Base-by-base conservation (phyloP, 2,329 filamentous ascomycete genomes). In the Rhinocladiella similis region DNA sequence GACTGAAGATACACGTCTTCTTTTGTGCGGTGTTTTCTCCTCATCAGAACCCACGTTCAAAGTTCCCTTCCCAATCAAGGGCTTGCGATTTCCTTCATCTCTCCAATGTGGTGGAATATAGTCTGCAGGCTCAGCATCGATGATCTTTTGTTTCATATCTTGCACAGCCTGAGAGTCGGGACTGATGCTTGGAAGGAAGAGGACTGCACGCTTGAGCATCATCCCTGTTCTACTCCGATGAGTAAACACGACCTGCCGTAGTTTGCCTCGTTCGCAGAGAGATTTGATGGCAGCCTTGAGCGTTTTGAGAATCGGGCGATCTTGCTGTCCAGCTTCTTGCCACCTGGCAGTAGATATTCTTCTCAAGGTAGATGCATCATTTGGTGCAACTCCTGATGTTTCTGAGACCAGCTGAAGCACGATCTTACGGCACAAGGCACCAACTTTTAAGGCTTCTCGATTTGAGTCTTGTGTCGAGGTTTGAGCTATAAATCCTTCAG, bases 331-430 rank as follows among this genome's bases (percentile, higher is more conserved):
- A 7, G 69, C 64, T 57, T 73, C 76, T 50, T 76, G 70, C 82
- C 83, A 86, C 18, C 53, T 57, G 41, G 64, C 46, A 27, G 47
- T 42, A 42, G 60, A 54, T 9, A 59, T 50, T 18, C 64, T 56
- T 49, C 56, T 59, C 33, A 66, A 20, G 14, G 76, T 70, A 2
- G 77, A 76, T 13, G 74, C 70, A 20, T 80, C 77, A 36, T 79
- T 75, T 2, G 83, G 81, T 51, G 80, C 84, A 2, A 80, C 77
- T 6, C 84, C 84, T 45, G 75, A 75, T 53, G 79, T 80, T 47
- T 76, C 73, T 43, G 80, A 71, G 12, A 86, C 65, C 38, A 86
- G 78, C 22, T 83, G 75, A 65, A 82, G 68, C 3, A 86, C 71
- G 27, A 85, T 79, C 16, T 76, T 76, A 50, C 72, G 75, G 33